Percentiles rank a stretch among this genome's conserved stretches.
These are phyloP conservation scores for Mediolabrus comicus DNA, from an alignment of 108 stramenopile species.

Conservation along the genomic window DNA sequence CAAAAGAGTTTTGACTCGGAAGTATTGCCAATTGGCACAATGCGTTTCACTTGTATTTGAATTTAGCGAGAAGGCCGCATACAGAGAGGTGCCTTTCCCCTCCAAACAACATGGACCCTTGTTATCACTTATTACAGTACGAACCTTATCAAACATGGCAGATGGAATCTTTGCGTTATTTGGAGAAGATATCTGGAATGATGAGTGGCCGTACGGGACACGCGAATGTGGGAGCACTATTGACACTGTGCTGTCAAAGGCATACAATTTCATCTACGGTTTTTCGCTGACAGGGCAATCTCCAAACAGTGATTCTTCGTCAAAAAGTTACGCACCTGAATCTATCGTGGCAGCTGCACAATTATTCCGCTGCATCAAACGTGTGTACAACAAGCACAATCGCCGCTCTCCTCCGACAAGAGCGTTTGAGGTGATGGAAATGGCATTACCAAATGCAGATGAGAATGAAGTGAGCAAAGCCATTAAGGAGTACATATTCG, in stretches of 20 bases:
- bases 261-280: slow-evolving; percentile 65
- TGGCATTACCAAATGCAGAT: slow-evolving; percentile 54
- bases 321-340: slow-evolving; percentile 50
- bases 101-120: slow-evolving; percentile 53
- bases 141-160: slow-evolving; percentile 67
- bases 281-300: slow-evolving; percentile 52
- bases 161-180: slow-evolving; percentile 62
- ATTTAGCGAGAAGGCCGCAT: slow-evolving; percentile 32
- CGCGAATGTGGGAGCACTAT: slow-evolving; percentile 50
- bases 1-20: slow-evolving; percentile 45
- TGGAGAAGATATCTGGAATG: slow-evolving; percentile 53
- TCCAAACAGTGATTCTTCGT: not conserved
- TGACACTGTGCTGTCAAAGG: slow-evolving; percentile 65
- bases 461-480: slow-evolving; percentile 52
- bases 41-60: slow-evolving; percentile 57
- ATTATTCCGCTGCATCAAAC: slow-evolving; percentile 76
- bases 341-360: slow-evolving; percentile 59
- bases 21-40: slow-evolving; percentile 67
- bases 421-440: slow-evolving; percentile 61
- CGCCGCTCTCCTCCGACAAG: slow-evolving; percentile 62
- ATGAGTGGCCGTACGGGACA: slow-evolving; percentile 60
- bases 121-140: slow-evolving; percentile 59
- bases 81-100: slow-evolving; percentile 29
- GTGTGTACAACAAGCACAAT: slow-evolving; percentile 58
- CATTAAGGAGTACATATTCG: slow-evolving; percentile 60